Evolutionary conservation across 345 rosid genomes (phyloP), one percentile per base, ranked within the genome.

Genomic region (Lepidium sativum): DNA sequence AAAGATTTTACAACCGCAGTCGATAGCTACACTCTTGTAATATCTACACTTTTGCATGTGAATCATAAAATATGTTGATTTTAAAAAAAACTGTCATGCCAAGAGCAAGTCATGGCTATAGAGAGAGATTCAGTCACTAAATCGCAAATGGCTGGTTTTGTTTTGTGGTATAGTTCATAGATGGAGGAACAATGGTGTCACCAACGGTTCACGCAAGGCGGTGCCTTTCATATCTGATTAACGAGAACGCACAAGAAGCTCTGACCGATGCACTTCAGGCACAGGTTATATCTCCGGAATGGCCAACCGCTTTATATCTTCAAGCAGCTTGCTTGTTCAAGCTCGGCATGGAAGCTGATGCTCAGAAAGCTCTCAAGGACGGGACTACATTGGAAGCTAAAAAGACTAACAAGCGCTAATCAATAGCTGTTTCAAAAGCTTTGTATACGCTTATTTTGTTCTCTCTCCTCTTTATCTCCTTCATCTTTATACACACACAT

Each of bases 171-270:
- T 43, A 85, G 98, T 92, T 92, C 82, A 89, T 92, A 41, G 96
- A 89, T 39, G 96, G 96, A 27, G 97, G 92, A 65, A 87, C 98
- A 40, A 89, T 92, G 92, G 89, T 89, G 33, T 92, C 98, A 14
- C 98, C 97, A 6, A 92, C 97, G 0, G 89, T 92, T 16, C 85
- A 81, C 39, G 98, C 97, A 2, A 75, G 98, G 75, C 91, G 98
- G 18, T 89, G 97, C 83, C 64, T 92, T 42, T 84, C 86, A 6
- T 84, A 87, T 79, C 67, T 92, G 81, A 86, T 87, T 78, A 86
- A 60, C 14, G 89, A 82, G 43, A 81, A 79, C 82, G 73, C 86
- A 27, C 91, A 84, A 67, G 86, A 84, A 70, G 98, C 95, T 42
- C 81, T 92, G 2, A 89, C 88, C 8, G 97, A 92, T 65, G 96